Conservation (phyloP, 495 filamentous ascomycete species). For the Chlorociboria aeruginascens region DNA sequence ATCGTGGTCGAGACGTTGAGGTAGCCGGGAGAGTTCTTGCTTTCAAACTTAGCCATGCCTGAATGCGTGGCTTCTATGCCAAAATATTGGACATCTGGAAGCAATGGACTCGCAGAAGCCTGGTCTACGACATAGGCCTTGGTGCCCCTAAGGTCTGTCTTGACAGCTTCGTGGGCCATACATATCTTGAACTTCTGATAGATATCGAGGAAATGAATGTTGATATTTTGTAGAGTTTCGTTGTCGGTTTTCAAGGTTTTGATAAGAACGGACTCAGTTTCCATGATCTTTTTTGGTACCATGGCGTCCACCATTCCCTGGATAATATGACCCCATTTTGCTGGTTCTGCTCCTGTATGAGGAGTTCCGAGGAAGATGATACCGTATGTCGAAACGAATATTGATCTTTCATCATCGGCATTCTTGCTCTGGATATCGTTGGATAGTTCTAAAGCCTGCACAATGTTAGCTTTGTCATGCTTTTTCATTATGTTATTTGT, state of each 20-base stretch:
- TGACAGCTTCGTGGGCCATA: constrained; percentile 56
- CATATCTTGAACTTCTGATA: constrained; percentile 52
- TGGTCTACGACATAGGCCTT: constrained; percentile 58
- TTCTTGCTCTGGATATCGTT: constrained; percentile 45
- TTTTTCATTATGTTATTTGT: too few relatives aligned
- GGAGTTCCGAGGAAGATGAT: constrained; percentile 85
- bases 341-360: constrained; percentile 65
- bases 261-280: constrained; percentile 57
- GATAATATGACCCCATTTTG: constrained; percentile 63
- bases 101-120: constrained; percentile 58
- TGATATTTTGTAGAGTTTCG: constrained; percentile 73
- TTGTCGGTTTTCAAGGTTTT: constrained; percentile 64
- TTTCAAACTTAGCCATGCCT: constrained; percentile 81
- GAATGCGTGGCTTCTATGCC: constrained; percentile 76
- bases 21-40: constrained; percentile 59
- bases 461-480: too few relatives aligned
- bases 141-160: constrained; percentile 51
- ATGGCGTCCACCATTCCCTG: constrained; percentile 62
- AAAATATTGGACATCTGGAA: constrained; percentile 62
- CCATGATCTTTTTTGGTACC: constrained; percentile 57
- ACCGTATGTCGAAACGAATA: constrained; percentile 74
- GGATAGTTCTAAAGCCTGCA: constrained; percentile 40
- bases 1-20: constrained; percentile 61
- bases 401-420: constrained; percentile 61
- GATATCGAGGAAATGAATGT: constrained; percentile 61